phyloP scores from a whole-genome alignment of 768 basidiomycete species.

The Russula abietina region DNA sequence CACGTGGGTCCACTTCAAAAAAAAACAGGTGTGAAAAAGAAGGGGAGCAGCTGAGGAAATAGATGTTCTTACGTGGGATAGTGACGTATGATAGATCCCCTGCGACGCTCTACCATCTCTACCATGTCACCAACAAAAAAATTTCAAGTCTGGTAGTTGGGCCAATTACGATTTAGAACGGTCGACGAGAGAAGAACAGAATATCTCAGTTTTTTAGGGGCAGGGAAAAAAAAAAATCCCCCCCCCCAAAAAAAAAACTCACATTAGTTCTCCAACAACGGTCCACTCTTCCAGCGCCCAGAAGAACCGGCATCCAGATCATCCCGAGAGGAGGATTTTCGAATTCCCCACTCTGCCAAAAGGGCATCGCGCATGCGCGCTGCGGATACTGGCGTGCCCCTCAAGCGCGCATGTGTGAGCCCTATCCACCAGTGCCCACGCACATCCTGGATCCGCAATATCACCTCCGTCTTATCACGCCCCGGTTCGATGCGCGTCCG shows the following conservation, averaged over 20 bases:
- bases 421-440: conserved; percentile 26
- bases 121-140: background rate
- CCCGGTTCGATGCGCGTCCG: conserved; percentile 20
- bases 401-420: conserved; percentile 14
- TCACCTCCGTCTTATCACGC: conserved; percentile 22
- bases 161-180: background rate
- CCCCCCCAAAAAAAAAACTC: background rate
- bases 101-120: no score
- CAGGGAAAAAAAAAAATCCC: background rate
- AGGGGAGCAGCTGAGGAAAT: background rate
- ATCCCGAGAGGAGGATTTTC: background rate
- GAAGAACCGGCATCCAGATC: background rate
- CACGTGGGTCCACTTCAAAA: background rate
- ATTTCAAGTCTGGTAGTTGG: background rate
- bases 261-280: conserved; percentile 9
- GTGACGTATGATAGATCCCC: conserved; percentile 2
- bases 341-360: conserved; percentile 20
- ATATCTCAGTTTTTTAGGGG: background rate
- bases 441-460: conserved; percentile 22
- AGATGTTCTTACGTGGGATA: background rate
- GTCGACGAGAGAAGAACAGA: background rate
- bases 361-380: conserved; percentile 18
- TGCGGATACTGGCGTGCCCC: conserved; percentile 9
- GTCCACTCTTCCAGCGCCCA: conserved; percentile 22
- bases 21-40: background rate